A percentile compares a stretch with the other conserved stretches of the same genome.
Conservation (phyloP, 306 rosid genomes). For the Ormosia emarginata region DNA sequence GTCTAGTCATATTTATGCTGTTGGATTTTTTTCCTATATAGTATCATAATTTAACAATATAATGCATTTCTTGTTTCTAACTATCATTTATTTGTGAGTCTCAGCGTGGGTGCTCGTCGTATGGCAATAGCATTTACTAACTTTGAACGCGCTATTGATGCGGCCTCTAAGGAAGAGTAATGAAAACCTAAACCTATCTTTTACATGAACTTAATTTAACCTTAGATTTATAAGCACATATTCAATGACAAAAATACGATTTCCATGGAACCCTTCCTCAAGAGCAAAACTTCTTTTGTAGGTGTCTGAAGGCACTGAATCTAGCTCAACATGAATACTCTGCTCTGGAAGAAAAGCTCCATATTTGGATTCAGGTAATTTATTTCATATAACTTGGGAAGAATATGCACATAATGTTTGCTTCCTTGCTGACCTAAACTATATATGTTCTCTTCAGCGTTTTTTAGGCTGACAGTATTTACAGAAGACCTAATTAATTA, state of each 20-base stretch:
- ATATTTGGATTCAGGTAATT: slow-evolving; percentile 23
- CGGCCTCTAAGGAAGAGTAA: slow-evolving; percentile 16
- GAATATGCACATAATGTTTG: background rate
- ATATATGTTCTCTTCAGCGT: background rate
- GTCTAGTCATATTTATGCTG: background rate
- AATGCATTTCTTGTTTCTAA: background rate
- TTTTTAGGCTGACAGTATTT: no score
- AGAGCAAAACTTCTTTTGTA: background rate
- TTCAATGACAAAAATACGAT: background rate
- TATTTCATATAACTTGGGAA: background rate
- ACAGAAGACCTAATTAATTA: no score
- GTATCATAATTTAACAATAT: background rate
- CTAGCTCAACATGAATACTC: background rate
- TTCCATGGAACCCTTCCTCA: background rate
- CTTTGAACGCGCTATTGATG: background rate
- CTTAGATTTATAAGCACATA: background rate
- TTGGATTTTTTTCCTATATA: background rate
- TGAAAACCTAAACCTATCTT: background rate
- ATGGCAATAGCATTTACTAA: background rate
- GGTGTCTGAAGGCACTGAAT: slow-evolving; percentile 21
- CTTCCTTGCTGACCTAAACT: background rate
- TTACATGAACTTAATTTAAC: background rate
- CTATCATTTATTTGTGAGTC: background rate
- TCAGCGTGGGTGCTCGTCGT: slow-evolving; percentile 27
- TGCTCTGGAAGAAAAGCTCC: slow-evolving; percentile 15